A percentile compares a stretch with the other conserved stretches of the same genome.
Conservation (phyloP, 192 early-diverging fungal species). For the Linnemannia elongata region DNA sequence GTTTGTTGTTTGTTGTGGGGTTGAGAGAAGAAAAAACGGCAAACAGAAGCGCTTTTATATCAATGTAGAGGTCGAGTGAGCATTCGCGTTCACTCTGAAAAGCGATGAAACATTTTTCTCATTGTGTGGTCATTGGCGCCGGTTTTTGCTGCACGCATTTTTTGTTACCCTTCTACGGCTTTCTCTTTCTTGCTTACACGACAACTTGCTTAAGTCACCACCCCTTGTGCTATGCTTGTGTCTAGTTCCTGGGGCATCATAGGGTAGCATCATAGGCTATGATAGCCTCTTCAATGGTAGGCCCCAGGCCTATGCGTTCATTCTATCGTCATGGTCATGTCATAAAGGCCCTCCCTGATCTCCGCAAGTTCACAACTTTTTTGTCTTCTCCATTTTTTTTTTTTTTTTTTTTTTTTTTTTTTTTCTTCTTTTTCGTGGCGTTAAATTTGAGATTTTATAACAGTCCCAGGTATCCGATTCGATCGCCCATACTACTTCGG, state of each 20-base stretch:
- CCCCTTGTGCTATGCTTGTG: neutral
- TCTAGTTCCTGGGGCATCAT: too few relatives aligned
- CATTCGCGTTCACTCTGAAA: neutral
- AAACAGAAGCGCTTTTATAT: neutral
- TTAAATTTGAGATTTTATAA: neutral
- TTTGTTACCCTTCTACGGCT: neutral
- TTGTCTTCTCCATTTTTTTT: too few relatives aligned
- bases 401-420: too few relatives aligned
- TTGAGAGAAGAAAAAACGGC: neutral
- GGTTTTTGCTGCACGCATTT: neutral
- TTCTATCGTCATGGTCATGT: too few relatives aligned
- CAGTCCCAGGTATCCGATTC: neutral
- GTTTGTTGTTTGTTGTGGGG: neutral
- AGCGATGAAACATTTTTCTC: neutral
- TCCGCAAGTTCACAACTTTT: too few relatives aligned
- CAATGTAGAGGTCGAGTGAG: neutral
- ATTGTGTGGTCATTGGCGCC: neutral
- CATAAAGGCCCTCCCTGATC: too few relatives aligned
- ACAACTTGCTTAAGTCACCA: neutral
- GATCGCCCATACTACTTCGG: neutral
- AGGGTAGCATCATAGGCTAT: too few relatives aligned
- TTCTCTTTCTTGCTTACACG: neutral
- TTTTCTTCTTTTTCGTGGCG: neutral
- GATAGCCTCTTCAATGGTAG: too few relatives aligned
- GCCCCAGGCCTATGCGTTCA: too few relatives aligned